Base-by-base conservation (phyloP, 176 grass and related monocot genomes). In the Aechmea fasciata region DNA sequence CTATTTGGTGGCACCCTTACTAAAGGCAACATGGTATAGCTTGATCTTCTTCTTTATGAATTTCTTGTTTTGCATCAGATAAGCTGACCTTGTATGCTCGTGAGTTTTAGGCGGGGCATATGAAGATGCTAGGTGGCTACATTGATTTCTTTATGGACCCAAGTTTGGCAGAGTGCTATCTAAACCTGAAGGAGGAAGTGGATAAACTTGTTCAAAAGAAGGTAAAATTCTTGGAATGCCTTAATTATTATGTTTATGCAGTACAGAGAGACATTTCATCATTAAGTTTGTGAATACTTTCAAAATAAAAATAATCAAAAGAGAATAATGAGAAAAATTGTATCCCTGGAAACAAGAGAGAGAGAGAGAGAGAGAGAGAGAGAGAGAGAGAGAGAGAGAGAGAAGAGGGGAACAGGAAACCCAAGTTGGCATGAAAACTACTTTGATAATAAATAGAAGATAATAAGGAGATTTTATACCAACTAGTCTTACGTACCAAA, bases 101-200 rank as follows among this genome's bases (percentile, higher is more conserved):
- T 54, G 25, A 23, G 48, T 76, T 52, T 51, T 69, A 97, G 89
- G 78, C 73, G 72, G 93, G 93, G 57, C 89, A 97, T 75, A 81
- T 97, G 77, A 97, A 97, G 65, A 97, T 97, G 89, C 82, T 97
- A 3, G 89, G 90, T 85, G 93, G 89, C 23, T 97, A 97, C 71
- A 83, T 97, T 69, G 93, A 92, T 78, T 85, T 92, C 63, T 97
- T 97, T 75, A 97, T 97, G 93, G 89, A 97, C 74, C 92, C 88
- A 25, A 90, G 84, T 85, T 68, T 97, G 14, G 75, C 82, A 66
- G 89, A 92, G 66, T 97, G 89, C 89, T 97, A 85, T 73, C 19
- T 89, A 77, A 86, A 87, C 74, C 86, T 97, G 17, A 97, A 90
- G 81, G 89, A 77, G 51, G 93, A 92, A 83, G 76, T 92, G 1